Evolutionary conservation across 108 stramenopile species (phyloP).

Genomic region (Nannochloropsis salina): DNA sequence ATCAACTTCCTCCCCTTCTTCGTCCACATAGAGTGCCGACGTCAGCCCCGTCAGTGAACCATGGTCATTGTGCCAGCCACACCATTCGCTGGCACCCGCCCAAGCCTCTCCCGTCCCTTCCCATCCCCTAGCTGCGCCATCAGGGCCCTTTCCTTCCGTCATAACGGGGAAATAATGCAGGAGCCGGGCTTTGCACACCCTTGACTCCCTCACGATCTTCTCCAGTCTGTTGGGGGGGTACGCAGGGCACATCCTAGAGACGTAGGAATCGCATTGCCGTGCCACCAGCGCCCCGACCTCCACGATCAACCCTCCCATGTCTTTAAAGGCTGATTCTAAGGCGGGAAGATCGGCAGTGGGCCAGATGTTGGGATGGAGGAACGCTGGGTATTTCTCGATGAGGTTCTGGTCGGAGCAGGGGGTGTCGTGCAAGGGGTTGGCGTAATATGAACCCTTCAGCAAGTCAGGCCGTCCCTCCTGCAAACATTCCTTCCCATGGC

Average conservation of each 20-base stretch:
- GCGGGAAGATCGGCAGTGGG: conserved; percentile 64
- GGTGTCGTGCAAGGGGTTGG: conserved; percentile 75
- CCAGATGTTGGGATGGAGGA: conserved; percentile 42
- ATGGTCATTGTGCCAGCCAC: conserved; percentile 81
- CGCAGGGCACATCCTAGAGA: conserved; percentile 35
- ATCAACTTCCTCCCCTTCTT: conserved; percentile 23
- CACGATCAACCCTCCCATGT: conserved; percentile 64
- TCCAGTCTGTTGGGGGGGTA: conserved; percentile 51
- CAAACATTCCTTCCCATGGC: conserved; percentile 84
- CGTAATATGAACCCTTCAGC: conserved; percentile 84
- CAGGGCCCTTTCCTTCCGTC: conserved; percentile 24
- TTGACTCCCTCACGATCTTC: conserved; percentile 58
- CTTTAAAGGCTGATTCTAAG: conserved; percentile 68
- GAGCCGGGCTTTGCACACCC: conserved; percentile 76
- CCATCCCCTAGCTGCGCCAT: neutral
- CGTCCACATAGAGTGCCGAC: conserved; percentile 66
- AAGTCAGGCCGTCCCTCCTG: conserved; percentile 64
- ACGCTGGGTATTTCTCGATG: conserved; percentile 42
- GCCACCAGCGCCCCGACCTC: conserved; percentile 70
- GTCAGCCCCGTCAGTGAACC: conserved; percentile 81
- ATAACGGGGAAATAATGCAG: conserved; percentile 76
- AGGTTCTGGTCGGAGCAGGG: conserved; percentile 34
- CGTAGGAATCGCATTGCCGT: conserved; percentile 67
- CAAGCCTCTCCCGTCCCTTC: conserved; percentile 15
- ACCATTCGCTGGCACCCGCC: conserved; percentile 62